Percentiles rank a stretch among this genome's conserved stretches.
These are phyloP conservation scores for Cladosporium sp. DNA, from an alignment of 2,329 filamentous ascomycete genomes.

Conservation along the genomic window DNA sequence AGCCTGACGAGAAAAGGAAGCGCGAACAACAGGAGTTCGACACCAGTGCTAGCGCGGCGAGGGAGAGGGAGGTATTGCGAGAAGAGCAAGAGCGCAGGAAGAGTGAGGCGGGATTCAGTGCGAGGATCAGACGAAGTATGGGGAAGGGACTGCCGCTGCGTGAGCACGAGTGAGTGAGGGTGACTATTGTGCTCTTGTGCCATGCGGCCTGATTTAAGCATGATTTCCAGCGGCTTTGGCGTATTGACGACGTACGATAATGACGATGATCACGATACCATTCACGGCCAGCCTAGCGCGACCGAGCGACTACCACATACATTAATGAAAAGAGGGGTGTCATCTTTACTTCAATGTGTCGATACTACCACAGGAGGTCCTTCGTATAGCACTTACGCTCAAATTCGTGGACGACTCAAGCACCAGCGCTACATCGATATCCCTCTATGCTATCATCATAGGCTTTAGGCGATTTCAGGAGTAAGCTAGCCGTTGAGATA, in stretches of 20 bases:
- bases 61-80: slow-evolving; percentile 57
- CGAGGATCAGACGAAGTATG: slow-evolving; percentile 3
- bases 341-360: too few relatives aligned
- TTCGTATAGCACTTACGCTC: too few relatives aligned
- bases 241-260: not conserved
- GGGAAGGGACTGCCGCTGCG: not conserved
- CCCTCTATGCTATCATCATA: too few relatives aligned
- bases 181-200: not conserved
- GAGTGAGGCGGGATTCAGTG: not conserved
- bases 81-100: slow-evolving; percentile 39
- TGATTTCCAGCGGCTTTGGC: not conserved
- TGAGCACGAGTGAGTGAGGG: not conserved
- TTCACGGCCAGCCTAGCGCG: not conserved
- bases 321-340: not conserved
- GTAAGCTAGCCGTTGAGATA: too few relatives aligned
- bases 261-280: slow-evolving; percentile 7
- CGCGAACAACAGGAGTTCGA: slow-evolving; percentile 54
- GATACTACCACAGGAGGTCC: too few relatives aligned
- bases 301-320: not conserved
- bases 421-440: too few relatives aligned
- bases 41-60: slow-evolving; percentile 63
- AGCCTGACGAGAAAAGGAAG: slow-evolving; percentile 59
- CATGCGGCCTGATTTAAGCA: not conserved
- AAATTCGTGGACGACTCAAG: too few relatives aligned
- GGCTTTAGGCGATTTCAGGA: too few relatives aligned